These are phyloP conservation scores for Lumnitzera racemosa DNA, from an alignment of 345 rosid species.

Conservation along the genomic window DNA sequence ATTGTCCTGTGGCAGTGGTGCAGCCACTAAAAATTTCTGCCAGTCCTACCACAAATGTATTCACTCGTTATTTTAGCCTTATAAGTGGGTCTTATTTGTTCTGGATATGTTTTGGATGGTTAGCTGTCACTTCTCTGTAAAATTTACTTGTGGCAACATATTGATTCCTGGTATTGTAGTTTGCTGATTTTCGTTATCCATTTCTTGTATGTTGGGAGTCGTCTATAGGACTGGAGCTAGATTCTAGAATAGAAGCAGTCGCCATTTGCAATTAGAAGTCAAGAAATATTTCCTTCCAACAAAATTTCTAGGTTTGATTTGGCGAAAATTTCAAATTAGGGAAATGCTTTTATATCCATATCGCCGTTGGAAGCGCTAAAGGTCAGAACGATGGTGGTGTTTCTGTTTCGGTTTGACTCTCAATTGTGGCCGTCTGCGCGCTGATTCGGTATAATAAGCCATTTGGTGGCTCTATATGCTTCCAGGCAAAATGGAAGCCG, in stretches of 20 bases:
- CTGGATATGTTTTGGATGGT: conserved; percentile 26
- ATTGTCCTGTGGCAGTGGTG: neutral
- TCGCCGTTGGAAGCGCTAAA: no score
- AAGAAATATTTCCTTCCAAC: no score
- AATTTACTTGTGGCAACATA: conserved; percentile 21
- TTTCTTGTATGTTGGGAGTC: neutral
- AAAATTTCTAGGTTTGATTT: no score
- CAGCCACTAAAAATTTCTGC: neutral
- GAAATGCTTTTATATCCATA: no score
- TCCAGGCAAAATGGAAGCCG: no score
- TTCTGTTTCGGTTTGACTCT: no score
- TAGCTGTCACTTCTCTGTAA: conserved; percentile 26
- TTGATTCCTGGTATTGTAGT: conserved; percentile 16
- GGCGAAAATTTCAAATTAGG: no score
- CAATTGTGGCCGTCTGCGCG: no score
- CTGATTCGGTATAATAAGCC: no score
- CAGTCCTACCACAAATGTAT: neutral
- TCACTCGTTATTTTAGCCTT: conserved; percentile 13
- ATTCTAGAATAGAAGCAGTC: conserved; percentile 18
- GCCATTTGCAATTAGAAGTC: neutral
- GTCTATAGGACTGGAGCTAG: neutral
- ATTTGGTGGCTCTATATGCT: no score
- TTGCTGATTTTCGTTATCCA: conserved; percentile 1
- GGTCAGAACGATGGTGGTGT: no score
- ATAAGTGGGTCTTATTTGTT: conserved; percentile 15